Evolutionary conservation across 2,329 filamentous ascomycete genomes (phyloP).

Genomic region (Alternaria ethzedia): DNA sequence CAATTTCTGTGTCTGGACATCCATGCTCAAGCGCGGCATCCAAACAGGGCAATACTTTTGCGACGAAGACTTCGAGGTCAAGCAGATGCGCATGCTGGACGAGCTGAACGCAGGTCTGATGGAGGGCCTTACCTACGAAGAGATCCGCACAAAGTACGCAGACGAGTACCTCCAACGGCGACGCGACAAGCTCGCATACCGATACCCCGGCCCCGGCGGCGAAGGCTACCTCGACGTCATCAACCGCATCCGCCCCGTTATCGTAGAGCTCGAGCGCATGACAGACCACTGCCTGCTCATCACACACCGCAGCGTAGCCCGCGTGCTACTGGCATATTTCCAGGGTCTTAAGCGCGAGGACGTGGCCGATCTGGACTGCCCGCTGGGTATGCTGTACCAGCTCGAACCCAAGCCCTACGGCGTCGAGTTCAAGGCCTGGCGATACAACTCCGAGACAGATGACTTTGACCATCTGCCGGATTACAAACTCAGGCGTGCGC

Average conservation of each 20-base stretch:
- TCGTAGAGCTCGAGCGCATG: slow-evolving; percentile 95
- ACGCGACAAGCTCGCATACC: slow-evolving; percentile 90
- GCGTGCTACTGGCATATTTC: slow-evolving; percentile 95
- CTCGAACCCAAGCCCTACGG: slow-evolving; percentile 98
- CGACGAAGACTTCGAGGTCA: slow-evolving; percentile 91
- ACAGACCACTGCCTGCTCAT: slow-evolving; percentile 94
- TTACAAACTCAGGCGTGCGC: slow-evolving; percentile 73
- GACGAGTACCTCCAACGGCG: slow-evolving; percentile 83
- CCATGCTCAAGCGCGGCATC: slow-evolving; percentile 89
- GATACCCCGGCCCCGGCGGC: slow-evolving; percentile 93
- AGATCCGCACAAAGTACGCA: slow-evolving; percentile 79
- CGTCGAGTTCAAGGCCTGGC: slow-evolving; percentile 94
- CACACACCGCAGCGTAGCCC: slow-evolving; percentile 88
- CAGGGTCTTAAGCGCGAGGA: slow-evolving; percentile 89
- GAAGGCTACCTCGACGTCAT: slow-evolving; percentile 98
- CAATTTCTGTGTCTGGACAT: slow-evolving; percentile 98
- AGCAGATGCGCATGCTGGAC: slow-evolving; percentile 97
- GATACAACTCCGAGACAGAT: slow-evolving; percentile 77
- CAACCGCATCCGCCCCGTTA: slow-evolving; percentile 91
- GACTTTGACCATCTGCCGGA: slow-evolving; percentile 88
- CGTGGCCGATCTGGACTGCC: slow-evolving; percentile 93
- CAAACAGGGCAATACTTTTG: slow-evolving; percentile 91
- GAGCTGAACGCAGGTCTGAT: slow-evolving; percentile 93
- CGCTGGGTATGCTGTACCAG: slow-evolving; percentile 90
- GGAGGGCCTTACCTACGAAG: slow-evolving; percentile 92